phyloP scores from a whole-genome alignment of 2,329 filamentous ascomycete species.

The Dothistroma pini region DNA sequence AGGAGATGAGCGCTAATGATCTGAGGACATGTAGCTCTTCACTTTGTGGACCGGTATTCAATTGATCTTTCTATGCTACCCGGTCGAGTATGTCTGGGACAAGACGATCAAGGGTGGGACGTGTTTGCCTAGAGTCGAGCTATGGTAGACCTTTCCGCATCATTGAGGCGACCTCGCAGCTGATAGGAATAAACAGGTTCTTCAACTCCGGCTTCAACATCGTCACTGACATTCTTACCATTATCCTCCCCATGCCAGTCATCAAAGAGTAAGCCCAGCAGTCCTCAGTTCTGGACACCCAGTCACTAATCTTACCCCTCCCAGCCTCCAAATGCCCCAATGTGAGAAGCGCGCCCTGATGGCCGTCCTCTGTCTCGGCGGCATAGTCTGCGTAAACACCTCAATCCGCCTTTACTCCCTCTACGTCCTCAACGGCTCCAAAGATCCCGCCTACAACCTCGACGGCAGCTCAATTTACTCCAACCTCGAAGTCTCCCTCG shows the following conservation, averaged over 20 bases:
- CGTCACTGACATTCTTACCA: conserved; percentile 33
- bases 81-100: conserved; percentile 27
- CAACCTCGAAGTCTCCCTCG: conserved; percentile 4
- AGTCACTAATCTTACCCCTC: neutral
- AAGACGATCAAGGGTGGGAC: conserved; percentile 19
- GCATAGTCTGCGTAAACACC: conserved; percentile 30
- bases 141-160: conserved; percentile 22
- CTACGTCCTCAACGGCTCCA: conserved; percentile 24
- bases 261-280: conserved; percentile 15
- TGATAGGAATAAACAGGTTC: conserved; percentile 3
- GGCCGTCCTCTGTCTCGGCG: conserved; percentile 33
- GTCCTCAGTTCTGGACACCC: neutral
- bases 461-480: conserved; percentile 26
- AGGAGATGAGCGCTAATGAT: neutral
- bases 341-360: conserved; percentile 32
- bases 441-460: conserved; percentile 19
- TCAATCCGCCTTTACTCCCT: conserved; percentile 29
- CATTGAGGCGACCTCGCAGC: neutral
- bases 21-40: conserved; percentile 1
- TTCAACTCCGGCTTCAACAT: conserved; percentile 33
- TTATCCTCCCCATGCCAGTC: conserved; percentile 32
- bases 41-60: conserved; percentile 10
- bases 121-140: conserved; percentile 22
- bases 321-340: conserved; percentile 29
- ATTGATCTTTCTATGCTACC: conserved; percentile 6